phyloP scores from a whole-genome alignment of 2,329 filamentous ascomycete genomes.

The Cadophora malorum region DNA sequence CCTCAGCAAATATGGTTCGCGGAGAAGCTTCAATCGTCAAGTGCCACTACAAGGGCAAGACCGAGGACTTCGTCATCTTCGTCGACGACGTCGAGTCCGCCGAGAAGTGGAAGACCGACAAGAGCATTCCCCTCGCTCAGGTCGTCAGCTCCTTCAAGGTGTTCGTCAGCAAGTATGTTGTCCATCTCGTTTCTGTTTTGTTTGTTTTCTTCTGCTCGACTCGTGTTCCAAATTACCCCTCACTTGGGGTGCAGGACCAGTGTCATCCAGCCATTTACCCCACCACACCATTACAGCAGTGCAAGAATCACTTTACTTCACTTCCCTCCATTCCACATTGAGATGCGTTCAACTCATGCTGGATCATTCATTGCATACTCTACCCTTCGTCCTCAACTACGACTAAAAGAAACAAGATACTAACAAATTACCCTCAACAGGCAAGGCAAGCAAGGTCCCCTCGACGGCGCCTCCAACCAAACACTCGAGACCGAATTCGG shows the following conservation, averaged over 20 bases:
- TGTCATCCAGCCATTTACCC: slow-evolving; percentile 16
- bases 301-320: background rate
- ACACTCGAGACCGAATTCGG: slow-evolving; percentile 87
- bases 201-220: background rate
- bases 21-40: slow-evolving; percentile 64
- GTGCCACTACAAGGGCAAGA: slow-evolving; percentile 72
- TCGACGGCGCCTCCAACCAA: slow-evolving; percentile 77
- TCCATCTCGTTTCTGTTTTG: slow-evolving; percentile 11
- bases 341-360: background rate
- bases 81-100: slow-evolving; percentile 66
- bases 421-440: slow-evolving; percentile 52
- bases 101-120: slow-evolving; percentile 84
- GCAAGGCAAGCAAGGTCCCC: slow-evolving; percentile 82
- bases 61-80: slow-evolving; percentile 73
- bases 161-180: slow-evolving; percentile 83
- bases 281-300: slow-evolving; percentile 4
- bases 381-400: background rate
- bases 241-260: slow-evolving; percentile 11
- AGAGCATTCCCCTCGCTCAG: slow-evolving; percentile 78
- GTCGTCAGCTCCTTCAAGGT: slow-evolving; percentile 90
- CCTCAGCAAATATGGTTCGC: slow-evolving; percentile 54
- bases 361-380: background rate
- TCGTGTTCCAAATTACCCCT: slow-evolving; percentile 20
- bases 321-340: background rate
- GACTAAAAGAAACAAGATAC: background rate